Evolutionary conservation across 768 basidiomycete species (phyloP).

Genomic region (Amanita fuliginea): DNA sequence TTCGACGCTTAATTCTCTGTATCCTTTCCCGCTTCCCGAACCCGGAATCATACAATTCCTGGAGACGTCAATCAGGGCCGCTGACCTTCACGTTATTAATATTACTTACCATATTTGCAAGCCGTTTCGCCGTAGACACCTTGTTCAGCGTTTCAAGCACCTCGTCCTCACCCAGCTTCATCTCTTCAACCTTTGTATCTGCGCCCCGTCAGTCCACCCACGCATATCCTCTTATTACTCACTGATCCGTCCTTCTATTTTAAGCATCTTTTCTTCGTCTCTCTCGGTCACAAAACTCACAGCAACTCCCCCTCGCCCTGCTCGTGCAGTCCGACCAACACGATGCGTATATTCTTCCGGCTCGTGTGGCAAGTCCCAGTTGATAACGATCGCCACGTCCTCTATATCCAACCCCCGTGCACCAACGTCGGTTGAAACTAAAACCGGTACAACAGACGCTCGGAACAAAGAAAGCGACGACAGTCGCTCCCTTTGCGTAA

Average conservation of each 20-base stretch:
- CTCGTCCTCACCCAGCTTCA: slow-evolving; percentile 65
- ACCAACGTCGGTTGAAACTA: slow-evolving; percentile 93
- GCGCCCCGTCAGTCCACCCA: background rate
- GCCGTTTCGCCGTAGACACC: slow-evolving; percentile 87
- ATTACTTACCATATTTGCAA: slow-evolving; percentile 83
- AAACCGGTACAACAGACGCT: slow-evolving; percentile 75
- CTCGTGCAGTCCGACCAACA: slow-evolving; percentile 88
- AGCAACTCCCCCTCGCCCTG: slow-evolving; percentile 80
- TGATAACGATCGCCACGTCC: slow-evolving; percentile 91
- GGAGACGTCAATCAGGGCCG: slow-evolving; percentile 4
- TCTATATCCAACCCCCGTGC: slow-evolving; percentile 93
- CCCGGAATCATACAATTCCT: slow-evolving; percentile 80
- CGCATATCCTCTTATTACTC: slow-evolving; percentile 17
- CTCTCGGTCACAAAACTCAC: slow-evolving; percentile 92
- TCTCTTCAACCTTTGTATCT: slow-evolving; percentile 71
- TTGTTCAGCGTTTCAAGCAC: slow-evolving; percentile 79
- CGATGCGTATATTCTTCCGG: slow-evolving; percentile 95
- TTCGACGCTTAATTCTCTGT: slow-evolving; percentile 49
- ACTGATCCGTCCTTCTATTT: slow-evolving; percentile 84
- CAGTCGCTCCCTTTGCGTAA: slow-evolving; percentile 86
- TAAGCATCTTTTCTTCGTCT: slow-evolving; percentile 76
- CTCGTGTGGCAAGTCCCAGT: slow-evolving; percentile 90
- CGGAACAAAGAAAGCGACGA: slow-evolving; percentile 80
- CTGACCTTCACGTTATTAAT: background rate
- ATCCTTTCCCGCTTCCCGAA: slow-evolving; percentile 88